phyloP scores from a whole-genome alignment of 1,284 basidiomycete genomes.

The Garcileccinum viscosum region DNA sequence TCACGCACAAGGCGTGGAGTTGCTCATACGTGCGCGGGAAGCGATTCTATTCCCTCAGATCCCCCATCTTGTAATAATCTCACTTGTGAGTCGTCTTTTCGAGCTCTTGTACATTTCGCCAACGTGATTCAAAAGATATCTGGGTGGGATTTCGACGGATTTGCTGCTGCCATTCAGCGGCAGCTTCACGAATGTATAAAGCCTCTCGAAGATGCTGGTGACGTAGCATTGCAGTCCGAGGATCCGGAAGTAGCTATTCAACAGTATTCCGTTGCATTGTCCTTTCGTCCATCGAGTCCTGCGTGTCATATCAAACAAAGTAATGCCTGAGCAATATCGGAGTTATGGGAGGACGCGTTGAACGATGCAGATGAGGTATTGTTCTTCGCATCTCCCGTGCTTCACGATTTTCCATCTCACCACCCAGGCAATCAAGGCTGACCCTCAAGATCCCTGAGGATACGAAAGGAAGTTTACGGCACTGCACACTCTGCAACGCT shows the following conservation, averaged over 20 bases:
- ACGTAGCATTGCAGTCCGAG: not conserved
- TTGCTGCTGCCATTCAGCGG: not conserved
- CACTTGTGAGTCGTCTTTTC: not conserved
- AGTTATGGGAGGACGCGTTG: constrained; percentile 4
- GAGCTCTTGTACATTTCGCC: not conserved
- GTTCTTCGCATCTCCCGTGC: not conserved
- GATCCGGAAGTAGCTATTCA: not conserved
- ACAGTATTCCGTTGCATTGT: constrained; percentile 11
- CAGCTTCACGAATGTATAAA: not conserved
- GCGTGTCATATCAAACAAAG: constrained; percentile 17
- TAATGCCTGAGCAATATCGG: not conserved
- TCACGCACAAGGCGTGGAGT: not conserved
- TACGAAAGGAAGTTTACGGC: not conserved
- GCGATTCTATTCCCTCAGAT: not conserved
- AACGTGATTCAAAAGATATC: constrained; percentile 9
- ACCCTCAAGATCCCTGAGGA: not conserved
- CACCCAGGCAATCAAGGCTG: not conserved
- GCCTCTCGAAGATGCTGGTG: constrained; percentile 1
- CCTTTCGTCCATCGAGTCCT: not conserved
- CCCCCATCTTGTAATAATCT: constrained; percentile 2
- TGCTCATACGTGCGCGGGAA: not conserved
- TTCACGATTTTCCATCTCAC: not conserved
- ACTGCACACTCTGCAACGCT: not conserved
- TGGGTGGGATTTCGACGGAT: constrained; percentile 4
- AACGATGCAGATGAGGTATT: not conserved